Evolutionary conservation across 108 stramenopile genomes (phyloP).

Genomic region (Cyclotella choctawhatcheeana): DNA sequence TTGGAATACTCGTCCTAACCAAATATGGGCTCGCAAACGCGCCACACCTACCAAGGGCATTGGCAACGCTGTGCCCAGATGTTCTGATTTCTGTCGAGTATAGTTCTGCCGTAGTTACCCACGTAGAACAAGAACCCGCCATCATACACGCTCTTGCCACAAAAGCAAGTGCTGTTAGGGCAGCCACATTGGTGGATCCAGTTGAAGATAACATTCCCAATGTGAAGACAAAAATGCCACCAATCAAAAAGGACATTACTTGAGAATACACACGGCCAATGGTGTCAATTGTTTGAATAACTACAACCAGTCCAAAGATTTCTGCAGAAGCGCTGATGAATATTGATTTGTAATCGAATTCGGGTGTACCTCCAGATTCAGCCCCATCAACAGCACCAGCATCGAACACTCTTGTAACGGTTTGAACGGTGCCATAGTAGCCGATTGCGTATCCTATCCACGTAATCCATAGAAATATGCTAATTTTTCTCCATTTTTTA

Average conservation of each 20-base stretch:
- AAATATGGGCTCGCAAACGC: slow-evolving; percentile 70
- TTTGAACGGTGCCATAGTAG: slow-evolving; percentile 66
- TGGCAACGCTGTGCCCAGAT: slow-evolving; percentile 79
- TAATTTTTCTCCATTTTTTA: slow-evolving; percentile 57
- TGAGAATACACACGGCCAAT: slow-evolving; percentile 73
- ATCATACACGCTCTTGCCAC: slow-evolving; percentile 77
- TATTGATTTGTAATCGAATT: slow-evolving; percentile 74
- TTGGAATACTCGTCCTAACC: slow-evolving; percentile 50
- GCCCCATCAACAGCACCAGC: slow-evolving; percentile 30
- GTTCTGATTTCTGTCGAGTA: slow-evolving; percentile 79
- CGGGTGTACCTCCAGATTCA: slow-evolving; percentile 24
- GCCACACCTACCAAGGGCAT: slow-evolving; percentile 76
- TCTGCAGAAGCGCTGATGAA: slow-evolving; percentile 74
- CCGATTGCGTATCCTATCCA: slow-evolving; percentile 73
- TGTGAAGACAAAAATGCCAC: slow-evolving; percentile 59
- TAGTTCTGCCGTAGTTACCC: slow-evolving; percentile 82
- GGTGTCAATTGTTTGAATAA: slow-evolving; percentile 63
- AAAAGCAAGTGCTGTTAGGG: slow-evolving; percentile 54
- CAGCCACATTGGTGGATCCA: slow-evolving; percentile 4
- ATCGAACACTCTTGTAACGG: slow-evolving; percentile 59
- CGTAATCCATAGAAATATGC: slow-evolving; percentile 53
- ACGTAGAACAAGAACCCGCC: slow-evolving; percentile 67
- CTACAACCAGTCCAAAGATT: slow-evolving; percentile 66
- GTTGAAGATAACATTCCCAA: slow-evolving; percentile 19
- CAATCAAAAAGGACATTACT: slow-evolving; percentile 59